Evolutionary conservation across 495 filamentous ascomycete species (phyloP), one percentile per base, ranked within the genome.

Genomic region (Penicilliopsis zonata): DNA sequence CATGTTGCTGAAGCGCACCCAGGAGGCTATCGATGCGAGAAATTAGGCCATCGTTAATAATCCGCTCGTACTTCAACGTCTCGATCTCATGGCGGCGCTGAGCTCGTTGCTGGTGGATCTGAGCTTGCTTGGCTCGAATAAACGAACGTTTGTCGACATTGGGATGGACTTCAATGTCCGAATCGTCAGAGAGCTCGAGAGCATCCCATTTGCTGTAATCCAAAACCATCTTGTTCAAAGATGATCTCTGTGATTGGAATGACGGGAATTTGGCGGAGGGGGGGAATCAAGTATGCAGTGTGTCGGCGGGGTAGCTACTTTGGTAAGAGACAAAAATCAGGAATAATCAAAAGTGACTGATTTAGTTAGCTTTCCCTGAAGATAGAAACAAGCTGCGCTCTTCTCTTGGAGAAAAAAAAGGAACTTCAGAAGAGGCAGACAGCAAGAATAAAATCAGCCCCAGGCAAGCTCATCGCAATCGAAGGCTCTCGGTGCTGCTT

Each of bases 101-200:
- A 35, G 72, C 63, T 26, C 90, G 80, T 50, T 94, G 78, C 48
- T 80, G 71, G 51, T 98, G 90, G 50, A 98, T 98, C 54, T 96
- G 86, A 48, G 81, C 77, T 59, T 95, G 90, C 63, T 96, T 98
- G 35, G 90, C 90, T 33, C 90, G 84, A 53, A 98, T 98, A 61
- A 98, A 98, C 34, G 90, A 96, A 2, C 79, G 77, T 50, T 98
- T 98, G 62, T 98, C 90, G 55, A 98, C 90, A 61, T 98, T 98
- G 35, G 92, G 90, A 55, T 98, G 90, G 17, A 95, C 88, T 59
- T 98, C 90, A 48, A 98, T 82, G 53, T 98, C 90, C 26, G 86
- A 94, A 56, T 98, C 90, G 56, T 98, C 90, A 41, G 83, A 92
- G 45, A 98, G 76, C 72, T 98, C 90, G 46, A 98, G 69, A 27